Evolutionary conservation across 2,329 filamentous ascomycete genomes (phyloP).

Genomic region (Microdochium bolleyi): DNA sequence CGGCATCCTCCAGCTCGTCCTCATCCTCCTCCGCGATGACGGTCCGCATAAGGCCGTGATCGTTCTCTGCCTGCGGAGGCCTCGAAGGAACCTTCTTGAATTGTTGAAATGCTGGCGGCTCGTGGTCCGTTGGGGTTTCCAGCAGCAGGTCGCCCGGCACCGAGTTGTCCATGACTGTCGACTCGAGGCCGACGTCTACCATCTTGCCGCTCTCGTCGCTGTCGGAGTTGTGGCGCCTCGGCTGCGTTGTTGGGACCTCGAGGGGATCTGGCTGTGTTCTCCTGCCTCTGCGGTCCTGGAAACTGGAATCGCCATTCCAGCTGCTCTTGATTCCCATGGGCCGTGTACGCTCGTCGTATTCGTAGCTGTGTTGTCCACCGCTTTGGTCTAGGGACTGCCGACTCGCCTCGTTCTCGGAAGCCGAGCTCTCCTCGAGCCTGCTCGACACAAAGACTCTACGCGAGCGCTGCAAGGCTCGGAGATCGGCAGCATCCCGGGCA

Average conservation of each 20-base stretch:
- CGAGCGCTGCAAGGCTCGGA: conserved; percentile 85
- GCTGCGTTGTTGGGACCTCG: conserved; percentile 16
- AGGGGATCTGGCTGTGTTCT: conserved; percentile 34
- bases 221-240: conserved; percentile 20
- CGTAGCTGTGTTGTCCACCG: conserved; percentile 36
- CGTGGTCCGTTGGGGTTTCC: conserved; percentile 42
- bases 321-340: conserved; percentile 54
- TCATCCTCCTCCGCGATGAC: conserved; percentile 28
- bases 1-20: conserved; percentile 22
- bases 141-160: conserved; percentile 53
- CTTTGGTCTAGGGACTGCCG: conserved; percentile 45
- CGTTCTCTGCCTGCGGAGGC: conserved; percentile 37
- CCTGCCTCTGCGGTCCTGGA: conserved; percentile 24
- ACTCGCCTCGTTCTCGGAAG: conserved; percentile 67
- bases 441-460: conserved; percentile 80
- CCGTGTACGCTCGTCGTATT: conserved; percentile 37
- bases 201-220: conserved; percentile 53
- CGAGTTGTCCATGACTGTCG: conserved; percentile 50
- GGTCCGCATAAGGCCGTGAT: conserved; percentile 32
- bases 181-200: conserved; percentile 81
- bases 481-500: conserved; percentile 88
- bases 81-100: conserved; percentile 38
- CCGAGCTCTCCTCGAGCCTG: conserved; percentile 76
- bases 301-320: conserved; percentile 50
- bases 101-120: conserved; percentile 54